Conservation (phyloP, 371 early-diverging fungal species). For the Saksenaea vasiformis region DNA sequence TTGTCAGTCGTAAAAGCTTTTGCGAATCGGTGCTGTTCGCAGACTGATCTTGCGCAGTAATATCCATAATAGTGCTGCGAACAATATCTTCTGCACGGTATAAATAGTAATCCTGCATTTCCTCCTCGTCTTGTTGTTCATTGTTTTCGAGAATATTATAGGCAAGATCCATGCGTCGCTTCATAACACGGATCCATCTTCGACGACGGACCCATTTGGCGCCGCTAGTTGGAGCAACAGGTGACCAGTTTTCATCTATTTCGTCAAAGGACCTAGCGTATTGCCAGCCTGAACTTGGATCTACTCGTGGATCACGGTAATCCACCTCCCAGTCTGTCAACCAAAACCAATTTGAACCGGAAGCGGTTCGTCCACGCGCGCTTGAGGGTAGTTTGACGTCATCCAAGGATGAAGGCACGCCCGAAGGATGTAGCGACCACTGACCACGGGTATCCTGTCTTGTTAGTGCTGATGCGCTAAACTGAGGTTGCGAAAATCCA, state of each 20-base stretch:
- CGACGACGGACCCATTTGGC: slow-evolving; percentile 72
- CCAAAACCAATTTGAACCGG: slow-evolving; percentile 73
- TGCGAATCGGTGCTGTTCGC: slow-evolving; percentile 4
- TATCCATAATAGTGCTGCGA: slow-evolving; percentile 24
- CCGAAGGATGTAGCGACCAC: slow-evolving; percentile 61
- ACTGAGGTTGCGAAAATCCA: slow-evolving; percentile 53
- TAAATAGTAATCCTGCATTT: slow-evolving; percentile 38
- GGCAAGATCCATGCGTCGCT: slow-evolving; percentile 59
- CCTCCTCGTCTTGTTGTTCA: slow-evolving; percentile 7
- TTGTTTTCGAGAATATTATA: background rate
- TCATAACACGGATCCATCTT: slow-evolving; percentile 80
- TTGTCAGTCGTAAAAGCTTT: slow-evolving; percentile 10
- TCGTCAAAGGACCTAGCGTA: slow-evolving; percentile 65
- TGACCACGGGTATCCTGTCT: slow-evolving; percentile 59
- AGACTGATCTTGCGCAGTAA: slow-evolving; percentile 7
- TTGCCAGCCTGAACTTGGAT: slow-evolving; percentile 70
- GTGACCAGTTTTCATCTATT: slow-evolving; percentile 55
- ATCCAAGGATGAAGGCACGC: slow-evolving; percentile 53
- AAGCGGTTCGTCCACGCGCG: slow-evolving; percentile 9
- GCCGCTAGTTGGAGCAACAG: slow-evolving; percentile 55
- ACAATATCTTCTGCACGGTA: slow-evolving; percentile 46
- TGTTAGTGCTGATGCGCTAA: slow-evolving; percentile 47
- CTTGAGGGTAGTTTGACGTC: slow-evolving; percentile 53
- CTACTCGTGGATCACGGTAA: slow-evolving; percentile 61
- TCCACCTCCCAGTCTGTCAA: slow-evolving; percentile 83